Base-by-base conservation (phyloP, 2,329 filamentous ascomycete species). In the Fusarium xylarioides region DNA sequence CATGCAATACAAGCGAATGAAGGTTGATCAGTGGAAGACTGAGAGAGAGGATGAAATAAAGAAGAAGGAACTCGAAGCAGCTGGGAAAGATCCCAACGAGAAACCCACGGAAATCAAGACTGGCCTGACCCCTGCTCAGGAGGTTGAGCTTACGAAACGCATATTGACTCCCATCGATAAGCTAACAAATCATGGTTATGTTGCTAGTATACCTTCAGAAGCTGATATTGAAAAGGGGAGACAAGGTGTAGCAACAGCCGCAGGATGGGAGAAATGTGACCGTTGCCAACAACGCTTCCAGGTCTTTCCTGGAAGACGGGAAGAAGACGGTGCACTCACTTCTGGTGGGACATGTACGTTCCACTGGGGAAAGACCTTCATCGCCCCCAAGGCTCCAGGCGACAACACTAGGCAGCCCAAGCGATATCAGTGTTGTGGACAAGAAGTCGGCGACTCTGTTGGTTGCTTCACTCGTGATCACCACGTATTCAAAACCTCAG, bases 401-500 rank as follows among this genome's bases (percentile, higher is more conserved):
- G 88, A 90, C 55, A 88, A 85, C 10, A 85, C 87, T 4, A 85
- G 85, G 44, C 85, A 86, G 15, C 87, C 91, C 44, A 90, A 90
- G 61, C 89, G 89, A 50, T 96, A 92, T 75, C 87, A 89, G 21
- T 99, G 96, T 82, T 99, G 96, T 80, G 90, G 92, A 37, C 90
- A 95, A 79, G 85, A 87, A 4, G 82, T 94, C 5, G 95, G 94
- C 12, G 90, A 93, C 42, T 91, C 91, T 4, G 79, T 86, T 1
- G 96, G 96, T 21, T 99, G 96, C 81, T 91, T 89, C 12, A 90
- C 87, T 23, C 85, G 87, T 19, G 84, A 89, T 10, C 90, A 90
- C 21, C 96, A 99, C 78, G 95, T 98, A 23, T 98, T 95, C 87
- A 98, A 97, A 80, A 89, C 93, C 15, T 91, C 88, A 1, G 91